Evolutionary conservation across 2,329 filamentous ascomycete genomes (phyloP), one percentile per base, ranked within the genome.

Genomic region (Aspergillus pseudoviridinutans): DNA sequence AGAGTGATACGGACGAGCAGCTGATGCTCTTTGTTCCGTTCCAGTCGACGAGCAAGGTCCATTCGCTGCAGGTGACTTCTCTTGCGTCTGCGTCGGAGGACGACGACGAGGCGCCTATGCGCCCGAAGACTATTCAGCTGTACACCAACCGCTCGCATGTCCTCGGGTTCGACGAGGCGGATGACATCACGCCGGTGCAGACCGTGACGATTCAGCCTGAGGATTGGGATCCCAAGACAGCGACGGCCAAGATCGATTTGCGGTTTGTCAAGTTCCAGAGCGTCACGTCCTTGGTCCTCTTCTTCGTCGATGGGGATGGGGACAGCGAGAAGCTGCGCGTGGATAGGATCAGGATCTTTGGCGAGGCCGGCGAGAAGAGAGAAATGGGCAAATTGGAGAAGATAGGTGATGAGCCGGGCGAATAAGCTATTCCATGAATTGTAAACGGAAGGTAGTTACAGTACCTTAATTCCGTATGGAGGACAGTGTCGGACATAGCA

Each of bases 191-290:
- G 51, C 84, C 90, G 0, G 92, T 90, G 17, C 94, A 99, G 76
- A 83, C 82, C 53, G 85, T 97, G 58, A 87, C 87, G 67, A 81
- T 99, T 47, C 80, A 82, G 60, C 80, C 87, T 49, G 81, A 83
- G 53, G 91, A 96, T 69, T 99, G 94, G 93, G 90, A 92, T 73
- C 60, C 70, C 51, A 79, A 82, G 49, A 85, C 90, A 14, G 88
- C 87, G 53, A 93, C 90, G 8, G 88, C 86, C 14, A 89, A 82
- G 66, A 78, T 93, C 54, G 77, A 83, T 49, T 78, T 97, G 67
- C 89, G 92, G 14, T 97, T 93, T 70, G 94, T 99, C 76, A 97
- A 97, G 79, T 99, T 97, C 80, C 94, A 97, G 78, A 95, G 92
- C 71, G 89, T 97, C 54, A 89, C 86, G 58, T 94, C 87, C 60